Evolutionary conservation across 1,284 basidiomycete species (phyloP), one percentile per base, ranked within the genome.

Genomic region (Ustilago cynodontis): DNA sequence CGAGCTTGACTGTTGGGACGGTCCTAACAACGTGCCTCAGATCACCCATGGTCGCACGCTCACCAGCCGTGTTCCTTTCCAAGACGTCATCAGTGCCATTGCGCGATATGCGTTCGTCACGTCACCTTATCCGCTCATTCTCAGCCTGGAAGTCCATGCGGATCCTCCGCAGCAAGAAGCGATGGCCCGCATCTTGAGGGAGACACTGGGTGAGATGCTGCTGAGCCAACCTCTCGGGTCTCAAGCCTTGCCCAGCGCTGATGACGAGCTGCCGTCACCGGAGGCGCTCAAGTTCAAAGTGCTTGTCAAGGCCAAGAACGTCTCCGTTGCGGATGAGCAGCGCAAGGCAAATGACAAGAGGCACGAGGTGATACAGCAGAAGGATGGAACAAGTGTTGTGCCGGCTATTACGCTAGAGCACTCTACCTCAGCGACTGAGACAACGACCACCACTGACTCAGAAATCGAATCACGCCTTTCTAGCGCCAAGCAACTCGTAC

Each of bases 71-170:
- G 92, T 99, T 2, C 88, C 93, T 0, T 89, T 94, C 3, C 91
- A 93, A 26, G 93, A 94, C 73, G 91, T 96, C 56, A 93, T 95
- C 84, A 88, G 90, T 39, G 94, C 95, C 0, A 94, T 99, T 82
- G 89, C 90, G 28, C 93, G 94, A 85, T 98, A 98, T 83, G 95
- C 94, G 0, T 99, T 99, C 83, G 91, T 94, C 39, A 90, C 93
- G 0, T 97, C 94, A 2, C 93, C 94, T 0, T 98, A 95, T 85
- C 96, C 96, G 0, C 88, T 99, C 79, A 93, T 99, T 84, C 92
- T 99, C 72, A 97, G 94, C 11, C 92, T 95, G 20, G 96, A 99
- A 87, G 90, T 98, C 1, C 95, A 98, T 82, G 97, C 94, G 85
- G 89, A 90, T 0, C 80, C 94, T 3, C 86, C 89, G 22, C 94